These are phyloP conservation scores for Nakazawaea sp. DNA, from an alignment of 805 yeast species.

Conservation along the genomic window DNA sequence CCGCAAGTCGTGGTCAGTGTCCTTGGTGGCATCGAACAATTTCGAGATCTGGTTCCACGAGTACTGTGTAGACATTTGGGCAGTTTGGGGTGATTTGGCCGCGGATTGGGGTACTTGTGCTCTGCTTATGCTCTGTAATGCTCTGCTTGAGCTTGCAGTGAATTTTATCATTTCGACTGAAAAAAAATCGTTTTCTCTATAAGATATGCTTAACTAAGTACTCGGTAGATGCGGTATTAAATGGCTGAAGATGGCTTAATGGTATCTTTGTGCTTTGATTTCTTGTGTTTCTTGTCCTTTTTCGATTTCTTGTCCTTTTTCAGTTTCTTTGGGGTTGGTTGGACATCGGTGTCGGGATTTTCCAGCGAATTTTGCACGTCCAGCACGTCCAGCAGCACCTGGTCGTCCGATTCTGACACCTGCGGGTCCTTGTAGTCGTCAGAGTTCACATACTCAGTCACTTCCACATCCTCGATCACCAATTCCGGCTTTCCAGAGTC, in stretches of 20 bases:
- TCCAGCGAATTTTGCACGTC: constrained; percentile 7
- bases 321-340: constrained; percentile 14
- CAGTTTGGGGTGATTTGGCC: not conserved
- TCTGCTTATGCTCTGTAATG: too few species aligned
- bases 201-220: too few species aligned
- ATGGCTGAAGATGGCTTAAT: too few species aligned
- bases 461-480: constrained; percentile 37
- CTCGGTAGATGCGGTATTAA: too few species aligned
- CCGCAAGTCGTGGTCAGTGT: constrained; percentile 75
- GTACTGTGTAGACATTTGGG: not conserved
- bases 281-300: constrained; percentile 13
- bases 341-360: constrained; percentile 9
- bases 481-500: constrained; percentile 15
- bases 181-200: too few species aligned
- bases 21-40: constrained; percentile 39
- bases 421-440: constrained; percentile 19
- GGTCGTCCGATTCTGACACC: constrained; percentile 10
- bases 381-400: constrained; percentile 3
- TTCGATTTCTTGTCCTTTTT: constrained; percentile 14
- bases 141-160: too few species aligned
- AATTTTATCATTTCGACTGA: too few species aligned
- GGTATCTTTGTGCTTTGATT: too few species aligned
- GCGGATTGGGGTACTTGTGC: not conserved
- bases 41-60: constrained; percentile 15
- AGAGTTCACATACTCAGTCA: constrained; percentile 23